Evolutionary conservation across 2,329 filamentous ascomycete species (phyloP).

Genomic region (Periconia sp.): DNA sequence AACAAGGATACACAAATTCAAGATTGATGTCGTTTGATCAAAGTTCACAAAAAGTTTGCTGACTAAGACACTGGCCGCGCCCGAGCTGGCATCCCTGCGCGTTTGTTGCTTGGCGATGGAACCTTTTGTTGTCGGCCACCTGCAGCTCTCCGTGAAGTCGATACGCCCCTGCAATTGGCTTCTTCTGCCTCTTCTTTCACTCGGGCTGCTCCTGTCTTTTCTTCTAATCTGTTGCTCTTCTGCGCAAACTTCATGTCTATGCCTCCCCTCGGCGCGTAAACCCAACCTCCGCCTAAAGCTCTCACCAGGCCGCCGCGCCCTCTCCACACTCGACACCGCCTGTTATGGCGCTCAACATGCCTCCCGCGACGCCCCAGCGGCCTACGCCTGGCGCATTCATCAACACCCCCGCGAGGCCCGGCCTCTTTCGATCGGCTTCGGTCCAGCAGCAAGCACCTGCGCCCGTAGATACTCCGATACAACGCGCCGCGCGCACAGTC

Average conservation of each 20-base stretch:
- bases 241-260: slow-evolving; percentile 36
- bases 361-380: slow-evolving; percentile 65
- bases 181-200: slow-evolving; percentile 19
- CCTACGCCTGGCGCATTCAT: slow-evolving; percentile 77
- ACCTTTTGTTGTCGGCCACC: slow-evolving; percentile 36
- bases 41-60: slow-evolving; percentile 2
- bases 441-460: slow-evolving; percentile 30
- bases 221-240: slow-evolving; percentile 10
- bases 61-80: slow-evolving; percentile 13
- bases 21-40: too few species aligned
- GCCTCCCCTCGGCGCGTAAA: slow-evolving; percentile 34
- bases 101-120: slow-evolving; percentile 7
- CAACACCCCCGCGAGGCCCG: slow-evolving; percentile 68
- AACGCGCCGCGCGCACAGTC: slow-evolving; percentile 82
- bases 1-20: too few species aligned
- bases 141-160: slow-evolving; percentile 19
- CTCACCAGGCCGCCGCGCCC: slow-evolving; percentile 28
- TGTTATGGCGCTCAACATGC: slow-evolving; percentile 37
- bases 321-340: slow-evolving; percentile 11
- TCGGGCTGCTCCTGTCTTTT: slow-evolving; percentile 21
- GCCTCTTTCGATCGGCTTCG: slow-evolving; percentile 31
- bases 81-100: slow-evolving; percentile 15
- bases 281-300: slow-evolving; percentile 31
- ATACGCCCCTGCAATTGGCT: slow-evolving; percentile 35
- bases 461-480: slow-evolving; percentile 64